A percentile compares a stretch with the other conserved stretches of the same genome.
These are phyloP conservation scores for Xylaria sp. DNA, from an alignment of 2,329 filamentous ascomycete species.

Conservation along the genomic window DNA sequence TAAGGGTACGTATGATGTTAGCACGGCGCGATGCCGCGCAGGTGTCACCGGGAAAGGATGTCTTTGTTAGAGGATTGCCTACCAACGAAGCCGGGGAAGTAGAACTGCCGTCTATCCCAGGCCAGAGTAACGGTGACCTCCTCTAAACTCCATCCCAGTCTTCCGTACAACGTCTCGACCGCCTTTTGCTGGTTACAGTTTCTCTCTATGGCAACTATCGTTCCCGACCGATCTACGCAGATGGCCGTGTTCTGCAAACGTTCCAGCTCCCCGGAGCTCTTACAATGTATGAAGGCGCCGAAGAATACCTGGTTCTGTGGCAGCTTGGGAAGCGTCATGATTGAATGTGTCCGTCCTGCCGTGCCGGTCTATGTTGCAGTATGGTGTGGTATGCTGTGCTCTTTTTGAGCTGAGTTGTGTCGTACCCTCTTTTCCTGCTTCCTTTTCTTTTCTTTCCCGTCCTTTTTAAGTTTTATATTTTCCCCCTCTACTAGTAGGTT, in stretches of 20 bases:
- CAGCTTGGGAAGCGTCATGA: constrained; percentile 40
- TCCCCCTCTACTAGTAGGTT: background rate
- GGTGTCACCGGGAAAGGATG: background rate
- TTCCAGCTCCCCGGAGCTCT: constrained; percentile 59
- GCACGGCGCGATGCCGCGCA: constrained; percentile 14
- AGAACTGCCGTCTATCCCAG: constrained; percentile 69
- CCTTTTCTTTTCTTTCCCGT: background rate
- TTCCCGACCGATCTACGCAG: constrained; percentile 61
- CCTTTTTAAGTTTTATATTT: background rate
- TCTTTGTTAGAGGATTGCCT: constrained; percentile 43
- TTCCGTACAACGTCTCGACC: constrained; percentile 51
- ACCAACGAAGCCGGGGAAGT: constrained; percentile 87
- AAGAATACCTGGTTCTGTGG: constrained; percentile 60
- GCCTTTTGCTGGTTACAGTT: constrained; percentile 51
- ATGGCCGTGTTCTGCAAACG: constrained; percentile 63
- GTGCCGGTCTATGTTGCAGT: background rate
- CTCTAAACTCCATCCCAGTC: constrained; percentile 58
- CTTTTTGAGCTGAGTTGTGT: background rate
- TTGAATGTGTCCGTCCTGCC: background rate
- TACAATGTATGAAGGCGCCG: constrained; percentile 67
- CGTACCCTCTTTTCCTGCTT: too few relatives aligned
- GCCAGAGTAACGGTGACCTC: constrained; percentile 54
- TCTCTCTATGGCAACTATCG: constrained; percentile 61
- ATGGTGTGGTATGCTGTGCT: background rate
- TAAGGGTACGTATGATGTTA: constrained; percentile 52